phyloP scores from a whole-genome alignment of 2,329 filamentous ascomycete species.

The Trichoderma endophyticum region DNA sequence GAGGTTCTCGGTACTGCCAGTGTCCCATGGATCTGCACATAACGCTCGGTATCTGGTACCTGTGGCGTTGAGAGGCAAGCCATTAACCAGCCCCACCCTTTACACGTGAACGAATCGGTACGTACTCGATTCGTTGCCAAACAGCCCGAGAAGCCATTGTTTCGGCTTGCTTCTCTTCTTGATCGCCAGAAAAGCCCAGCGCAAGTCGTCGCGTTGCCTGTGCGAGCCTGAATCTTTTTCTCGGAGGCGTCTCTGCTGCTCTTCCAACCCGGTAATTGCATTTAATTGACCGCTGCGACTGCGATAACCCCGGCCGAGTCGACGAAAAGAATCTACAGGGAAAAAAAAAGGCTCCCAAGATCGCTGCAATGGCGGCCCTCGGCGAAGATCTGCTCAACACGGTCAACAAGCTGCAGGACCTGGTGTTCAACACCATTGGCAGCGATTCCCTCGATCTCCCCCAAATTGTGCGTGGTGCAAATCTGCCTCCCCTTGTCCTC shows the following conservation, averaged over 20 bases:
- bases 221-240: not conserved
- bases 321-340: not conserved
- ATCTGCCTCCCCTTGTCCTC: not conserved
- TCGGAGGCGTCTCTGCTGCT: constrained; percentile 6
- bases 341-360: constrained; percentile 6
- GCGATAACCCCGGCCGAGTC: not conserved
- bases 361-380: constrained; percentile 74
- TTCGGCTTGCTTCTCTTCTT: constrained; percentile 16
- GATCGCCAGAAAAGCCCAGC: constrained; percentile 15
- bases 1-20: not conserved
- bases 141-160: constrained; percentile 4
- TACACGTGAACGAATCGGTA: constrained; percentile 17
- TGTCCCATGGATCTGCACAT: not conserved
- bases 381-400: constrained; percentile 92
- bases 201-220: constrained; percentile 16
- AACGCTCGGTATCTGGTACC: not conserved
- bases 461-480: constrained; percentile 74
- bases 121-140: constrained; percentile 10
- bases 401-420: constrained; percentile 96
- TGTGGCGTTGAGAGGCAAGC: constrained; percentile 3
- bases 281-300: not conserved
- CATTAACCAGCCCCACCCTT: not conserved
- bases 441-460: constrained; percentile 96
- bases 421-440: constrained; percentile 99
- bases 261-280: not conserved